Percentiles rank a stretch among this genome's conserved stretches.
Conservation (phyloP, 176 grass and related monocot genomes). For the Zizania latifolia region DNA sequence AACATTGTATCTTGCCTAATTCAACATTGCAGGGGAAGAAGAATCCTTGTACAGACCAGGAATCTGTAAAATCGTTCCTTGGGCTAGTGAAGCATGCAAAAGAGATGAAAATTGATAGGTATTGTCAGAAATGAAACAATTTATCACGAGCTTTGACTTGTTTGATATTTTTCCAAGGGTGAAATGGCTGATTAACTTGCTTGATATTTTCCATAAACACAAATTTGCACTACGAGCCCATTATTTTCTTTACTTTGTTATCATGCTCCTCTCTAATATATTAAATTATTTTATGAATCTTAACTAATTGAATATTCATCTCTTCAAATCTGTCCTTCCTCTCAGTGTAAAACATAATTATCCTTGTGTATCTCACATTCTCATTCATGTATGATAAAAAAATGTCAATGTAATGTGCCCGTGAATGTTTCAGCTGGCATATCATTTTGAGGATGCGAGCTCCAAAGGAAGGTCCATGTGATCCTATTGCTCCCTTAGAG, state of each 20-base stretch:
- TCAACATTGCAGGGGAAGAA: constrained; percentile 70
- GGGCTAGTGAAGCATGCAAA: constrained; percentile 55
- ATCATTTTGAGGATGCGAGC: constrained; percentile 83
- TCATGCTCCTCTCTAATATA: background rate
- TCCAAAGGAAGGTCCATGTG: constrained; percentile 65
- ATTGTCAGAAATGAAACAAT: background rate
- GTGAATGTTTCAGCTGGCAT: constrained; percentile 73
- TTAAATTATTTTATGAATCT: background rate
- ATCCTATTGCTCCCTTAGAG: constrained; percentile 83
- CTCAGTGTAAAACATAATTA: constrained; percentile 1
- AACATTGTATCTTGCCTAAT: background rate
- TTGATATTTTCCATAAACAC: background rate
- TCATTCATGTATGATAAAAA: background rate
- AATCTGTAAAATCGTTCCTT: constrained; percentile 73
- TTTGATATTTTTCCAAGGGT: constrained; percentile 7
- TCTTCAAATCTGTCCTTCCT: background rate
- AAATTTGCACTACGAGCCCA: background rate
- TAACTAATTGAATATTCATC: constrained; percentile 8
- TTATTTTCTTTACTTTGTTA: too few species aligned
- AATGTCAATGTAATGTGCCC: background rate
- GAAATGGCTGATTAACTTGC: background rate
- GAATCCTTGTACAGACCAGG: constrained; percentile 71
- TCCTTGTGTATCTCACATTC: constrained; percentile 1
- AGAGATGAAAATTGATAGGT: constrained; percentile 89
- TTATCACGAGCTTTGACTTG: background rate